A percentile compares a stretch with the other conserved stretches of the same genome.
phyloP scores from a whole-genome alignment of 345 rosid genomes.

The Microcos paniculata region DNA sequence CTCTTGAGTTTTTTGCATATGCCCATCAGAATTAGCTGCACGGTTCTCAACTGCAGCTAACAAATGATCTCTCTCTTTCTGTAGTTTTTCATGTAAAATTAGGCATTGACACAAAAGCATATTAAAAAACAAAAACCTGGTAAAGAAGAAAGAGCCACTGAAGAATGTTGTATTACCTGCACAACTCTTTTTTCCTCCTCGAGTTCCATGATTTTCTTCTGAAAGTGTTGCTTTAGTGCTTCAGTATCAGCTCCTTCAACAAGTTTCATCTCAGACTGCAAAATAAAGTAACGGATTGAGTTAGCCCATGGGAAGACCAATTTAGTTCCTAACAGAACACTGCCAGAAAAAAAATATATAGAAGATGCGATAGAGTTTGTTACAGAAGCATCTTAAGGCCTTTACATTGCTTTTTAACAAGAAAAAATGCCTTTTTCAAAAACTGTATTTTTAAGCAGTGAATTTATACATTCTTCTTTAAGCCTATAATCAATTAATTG shows the following conservation, averaged over 20 bases:
- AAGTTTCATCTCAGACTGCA: constrained; percentile 74
- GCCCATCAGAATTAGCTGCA: constrained; percentile 62
- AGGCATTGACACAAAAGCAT: constrained; percentile 7
- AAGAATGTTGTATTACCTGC: constrained; percentile 32
- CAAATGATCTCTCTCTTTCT: constrained; percentile 70
- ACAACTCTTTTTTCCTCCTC: constrained; percentile 74
- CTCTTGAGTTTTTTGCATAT: constrained; percentile 50
- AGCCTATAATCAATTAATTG: background rate
- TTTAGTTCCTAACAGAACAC: background rate
- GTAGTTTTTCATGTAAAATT: constrained; percentile 21
- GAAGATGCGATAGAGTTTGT: background rate
- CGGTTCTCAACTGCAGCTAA: constrained; percentile 61
- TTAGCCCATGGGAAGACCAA: background rate
- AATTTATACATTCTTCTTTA: constrained; percentile 2
- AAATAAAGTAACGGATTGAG: constrained; percentile 4
- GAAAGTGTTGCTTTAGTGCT: constrained; percentile 66
- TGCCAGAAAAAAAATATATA: background rate
- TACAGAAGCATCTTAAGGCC: background rate
- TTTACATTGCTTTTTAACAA: background rate
- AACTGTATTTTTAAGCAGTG: background rate
- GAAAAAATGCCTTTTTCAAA: background rate
- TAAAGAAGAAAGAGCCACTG: no score
- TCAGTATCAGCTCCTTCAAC: constrained; percentile 54
- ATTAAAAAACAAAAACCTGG: constrained; percentile 11
- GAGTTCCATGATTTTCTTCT: constrained; percentile 71